Evolutionary conservation across 2,329 filamentous ascomycete species (phyloP).

Genomic region (Endoconidiophora laricicola): DNA sequence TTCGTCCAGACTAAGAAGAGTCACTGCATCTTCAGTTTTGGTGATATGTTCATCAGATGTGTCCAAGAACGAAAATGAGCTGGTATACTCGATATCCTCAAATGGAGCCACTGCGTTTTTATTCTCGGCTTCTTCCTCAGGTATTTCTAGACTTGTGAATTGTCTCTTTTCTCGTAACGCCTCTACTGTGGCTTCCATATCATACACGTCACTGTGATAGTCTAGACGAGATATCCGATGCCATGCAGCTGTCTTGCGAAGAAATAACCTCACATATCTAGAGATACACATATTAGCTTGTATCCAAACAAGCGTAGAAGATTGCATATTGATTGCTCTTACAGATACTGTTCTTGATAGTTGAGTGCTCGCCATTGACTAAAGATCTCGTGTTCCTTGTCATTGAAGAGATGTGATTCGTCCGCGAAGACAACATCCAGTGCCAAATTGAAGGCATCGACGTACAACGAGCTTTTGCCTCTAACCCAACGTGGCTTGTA

Average conservation of each 20-base stretch:
- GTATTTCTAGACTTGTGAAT: background rate
- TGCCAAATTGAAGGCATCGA: conserved; percentile 90
- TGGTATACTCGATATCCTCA: conserved; percentile 26
- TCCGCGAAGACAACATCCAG: conserved; percentile 79
- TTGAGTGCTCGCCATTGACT: conserved; percentile 51
- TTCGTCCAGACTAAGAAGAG: conserved; percentile 72
- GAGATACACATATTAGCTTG: background rate
- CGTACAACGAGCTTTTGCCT: conserved; percentile 80
- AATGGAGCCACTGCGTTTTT: background rate
- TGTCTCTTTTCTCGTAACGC: conserved; percentile 41
- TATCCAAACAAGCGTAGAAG: background rate
- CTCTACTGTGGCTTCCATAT: conserved; percentile 49
- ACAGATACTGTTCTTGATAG: conserved; percentile 81
- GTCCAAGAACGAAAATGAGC: conserved; percentile 64
- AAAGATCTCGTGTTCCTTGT: conserved; percentile 63
- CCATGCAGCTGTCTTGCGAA: conserved; percentile 84
- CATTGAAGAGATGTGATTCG: conserved; percentile 74
- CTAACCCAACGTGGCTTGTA: conserved; percentile 42
- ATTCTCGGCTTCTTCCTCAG: background rate
- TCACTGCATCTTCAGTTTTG: conserved; percentile 67
- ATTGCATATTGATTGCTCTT: background rate
- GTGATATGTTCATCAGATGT: conserved; percentile 55
- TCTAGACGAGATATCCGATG: conserved; percentile 63
- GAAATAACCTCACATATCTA: conserved; percentile 80
- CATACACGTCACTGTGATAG: conserved; percentile 69